phyloP scores from a whole-genome alignment of 2,329 filamentous ascomycete species.

The Aspergillus nomiae region DNA sequence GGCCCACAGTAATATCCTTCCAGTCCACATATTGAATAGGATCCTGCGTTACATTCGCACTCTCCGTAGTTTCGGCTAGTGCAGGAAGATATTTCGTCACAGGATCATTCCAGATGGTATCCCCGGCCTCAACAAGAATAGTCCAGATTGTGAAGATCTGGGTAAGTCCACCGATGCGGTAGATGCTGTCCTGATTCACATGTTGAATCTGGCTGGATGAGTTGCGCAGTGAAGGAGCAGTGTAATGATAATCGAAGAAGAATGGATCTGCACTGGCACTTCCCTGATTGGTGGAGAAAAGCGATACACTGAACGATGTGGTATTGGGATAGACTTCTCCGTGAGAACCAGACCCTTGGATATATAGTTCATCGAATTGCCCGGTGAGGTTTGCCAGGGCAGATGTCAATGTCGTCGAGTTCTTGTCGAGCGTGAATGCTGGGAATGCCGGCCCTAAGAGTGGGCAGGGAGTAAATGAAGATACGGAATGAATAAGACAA shows the following conservation, averaged over 20 bases:
- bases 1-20: constrained; percentile 24
- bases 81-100: constrained; percentile 45
- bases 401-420: constrained; percentile 4
- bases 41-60: not conserved
- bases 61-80: constrained; percentile 16
- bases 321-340: constrained; percentile 21
- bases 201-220: not conserved
- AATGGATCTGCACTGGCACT: constrained; percentile 15
- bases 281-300: constrained; percentile 24
- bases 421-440: constrained; percentile 16
- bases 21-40: constrained; percentile 13
- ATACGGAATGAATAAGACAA: constrained; percentile 4
- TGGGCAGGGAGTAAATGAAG: constrained; percentile 25
- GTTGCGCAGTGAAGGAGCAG: constrained; percentile 16
- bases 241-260: constrained; percentile 27
- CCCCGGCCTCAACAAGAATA: constrained; percentile 38
- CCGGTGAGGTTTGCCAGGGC: constrained; percentile 9
- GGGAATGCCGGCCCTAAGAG: constrained; percentile 24
- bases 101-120: constrained; percentile 40
- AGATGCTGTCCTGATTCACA: constrained; percentile 25
- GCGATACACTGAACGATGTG: constrained; percentile 22
- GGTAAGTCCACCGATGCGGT: constrained; percentile 38
- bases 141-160: constrained; percentile 43
- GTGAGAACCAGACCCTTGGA: constrained; percentile 9
- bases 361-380: not conserved